A percentile compares a stretch with the other conserved stretches of the same genome.
phyloP scores from a whole-genome alignment of 2,329 filamentous ascomycete genomes.

The Venturia asperata region DNA sequence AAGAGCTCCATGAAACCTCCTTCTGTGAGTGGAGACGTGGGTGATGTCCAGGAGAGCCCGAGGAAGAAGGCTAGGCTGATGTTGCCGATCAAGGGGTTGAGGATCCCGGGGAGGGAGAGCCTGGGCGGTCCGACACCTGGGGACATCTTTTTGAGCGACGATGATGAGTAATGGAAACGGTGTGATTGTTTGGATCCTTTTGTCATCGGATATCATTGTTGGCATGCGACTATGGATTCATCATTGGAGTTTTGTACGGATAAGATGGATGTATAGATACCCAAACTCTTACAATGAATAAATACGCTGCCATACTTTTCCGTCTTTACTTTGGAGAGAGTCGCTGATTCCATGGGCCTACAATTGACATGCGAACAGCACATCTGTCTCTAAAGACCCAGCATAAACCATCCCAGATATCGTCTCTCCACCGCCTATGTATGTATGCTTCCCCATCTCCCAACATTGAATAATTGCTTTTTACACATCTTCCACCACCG shows the following conservation, averaged over 20 bases:
- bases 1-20: slow-evolving; percentile 28
- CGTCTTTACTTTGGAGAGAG: too few relatives aligned
- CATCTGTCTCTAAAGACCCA: too few relatives aligned
- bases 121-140: slow-evolving; percentile 24
- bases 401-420: too few relatives aligned
- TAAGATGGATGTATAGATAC: slow-evolving; percentile 4
- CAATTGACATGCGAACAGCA: too few relatives aligned
- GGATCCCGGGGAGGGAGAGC: slow-evolving; percentile 44
- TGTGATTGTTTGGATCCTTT: not conserved
- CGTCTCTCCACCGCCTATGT: too few relatives aligned
- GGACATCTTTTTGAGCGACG: slow-evolving; percentile 15
- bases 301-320: too few relatives aligned
- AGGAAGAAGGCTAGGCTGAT: slow-evolving; percentile 44
- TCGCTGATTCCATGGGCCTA: too few relatives aligned
- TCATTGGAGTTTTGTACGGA: not conserved
- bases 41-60: slow-evolving; percentile 29
- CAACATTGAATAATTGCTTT: too few relatives aligned
- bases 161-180: not conserved
- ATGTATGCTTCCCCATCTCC: too few relatives aligned
- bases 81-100: slow-evolving; percentile 42
- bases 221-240: not conserved
- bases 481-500: too few relatives aligned
- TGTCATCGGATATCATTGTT: not conserved
- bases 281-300: not conserved
- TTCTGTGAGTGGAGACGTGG: slow-evolving; percentile 8